These are phyloP conservation scores for Septoria petroselini DNA, from an alignment of 2,329 filamentous ascomycete species.

Conservation along the genomic window DNA sequence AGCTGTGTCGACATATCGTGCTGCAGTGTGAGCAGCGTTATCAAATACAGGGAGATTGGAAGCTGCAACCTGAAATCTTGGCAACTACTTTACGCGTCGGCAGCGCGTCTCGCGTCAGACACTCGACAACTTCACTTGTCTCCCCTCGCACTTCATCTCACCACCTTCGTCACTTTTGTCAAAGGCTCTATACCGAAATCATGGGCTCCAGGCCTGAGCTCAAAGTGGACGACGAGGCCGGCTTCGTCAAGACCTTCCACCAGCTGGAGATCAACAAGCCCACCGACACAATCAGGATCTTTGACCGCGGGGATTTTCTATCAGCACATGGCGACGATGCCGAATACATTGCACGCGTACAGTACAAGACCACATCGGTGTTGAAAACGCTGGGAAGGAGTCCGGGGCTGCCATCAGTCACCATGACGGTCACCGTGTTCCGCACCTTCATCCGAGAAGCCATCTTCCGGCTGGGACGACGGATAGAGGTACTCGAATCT, in stretches of 20 bases:
- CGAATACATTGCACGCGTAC: conserved; percentile 73
- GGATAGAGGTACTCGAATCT: conserved; percentile 85
- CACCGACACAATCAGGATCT: conserved; percentile 81
- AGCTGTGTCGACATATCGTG: too few species aligned
- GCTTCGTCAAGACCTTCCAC: conserved; percentile 96
- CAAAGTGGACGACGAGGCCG: conserved; percentile 87
- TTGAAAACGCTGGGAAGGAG: conserved; percentile 82
- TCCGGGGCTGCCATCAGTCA: conserved; percentile 86
- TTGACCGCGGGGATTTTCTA: conserved; percentile 92
- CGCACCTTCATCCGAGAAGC: conserved; percentile 93
- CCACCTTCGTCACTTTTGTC: too few species aligned
- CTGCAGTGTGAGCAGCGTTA: too few species aligned
- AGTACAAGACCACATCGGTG: conserved; percentile 97
- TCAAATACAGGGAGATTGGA: too few species aligned
- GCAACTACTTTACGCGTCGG: too few species aligned
- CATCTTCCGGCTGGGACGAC: conserved; percentile 84
- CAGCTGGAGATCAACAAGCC: conserved; percentile 68
- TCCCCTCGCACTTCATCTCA: too few species aligned
- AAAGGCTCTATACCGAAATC: background rate
- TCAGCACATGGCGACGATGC: conserved; percentile 88
- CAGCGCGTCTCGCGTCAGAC: too few species aligned
- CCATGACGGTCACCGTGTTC: conserved; percentile 92
- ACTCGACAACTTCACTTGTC: too few species aligned
- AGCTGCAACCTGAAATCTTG: too few species aligned
- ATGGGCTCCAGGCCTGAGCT: conserved; percentile 58